Percentiles rank a stretch among this genome's conserved stretches.
These are phyloP conservation scores for Cinnamomum chago DNA, from an alignment of 164 flowering plant genomes.

Conservation along the genomic window DNA sequence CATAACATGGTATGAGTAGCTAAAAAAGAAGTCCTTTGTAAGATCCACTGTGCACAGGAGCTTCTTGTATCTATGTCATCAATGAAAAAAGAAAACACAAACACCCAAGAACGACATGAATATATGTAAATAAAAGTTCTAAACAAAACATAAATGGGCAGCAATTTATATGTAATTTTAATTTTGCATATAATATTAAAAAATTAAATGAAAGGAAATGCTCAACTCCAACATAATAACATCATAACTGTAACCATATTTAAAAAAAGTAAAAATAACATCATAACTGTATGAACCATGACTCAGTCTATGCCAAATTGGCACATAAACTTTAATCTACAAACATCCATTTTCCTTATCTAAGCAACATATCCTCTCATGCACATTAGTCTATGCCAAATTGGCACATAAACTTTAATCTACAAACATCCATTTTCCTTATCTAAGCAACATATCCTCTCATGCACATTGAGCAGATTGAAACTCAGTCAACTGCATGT, in stretches of 20 bases:
- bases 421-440: background rate
- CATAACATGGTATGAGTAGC: slow-evolving; percentile 97
- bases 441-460: background rate
- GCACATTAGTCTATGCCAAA: background rate
- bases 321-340: background rate
- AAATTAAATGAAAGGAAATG: background rate
- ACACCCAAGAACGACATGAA: slow-evolving; percentile 16
- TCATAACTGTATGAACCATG: background rate
- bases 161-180: background rate
- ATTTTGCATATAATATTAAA: background rate
- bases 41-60: slow-evolving; percentile 95
- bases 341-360: background rate
- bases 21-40: slow-evolving; percentile 98
- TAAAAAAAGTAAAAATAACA: no score
- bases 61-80: slow-evolving; percentile 88
- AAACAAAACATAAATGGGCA: background rate
- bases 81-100: slow-evolving; percentile 23
- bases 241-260: background rate
- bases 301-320: no score
- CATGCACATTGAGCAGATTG: background rate
- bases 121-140: slow-evolving; percentile 11
- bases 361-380: background rate
- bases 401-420: background rate
- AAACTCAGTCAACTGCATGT: background rate
- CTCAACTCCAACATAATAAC: background rate